Evolutionary conservation across 192 early-diverging fungal genomes (phyloP).

Genomic region (Backusella westeae): DNA sequence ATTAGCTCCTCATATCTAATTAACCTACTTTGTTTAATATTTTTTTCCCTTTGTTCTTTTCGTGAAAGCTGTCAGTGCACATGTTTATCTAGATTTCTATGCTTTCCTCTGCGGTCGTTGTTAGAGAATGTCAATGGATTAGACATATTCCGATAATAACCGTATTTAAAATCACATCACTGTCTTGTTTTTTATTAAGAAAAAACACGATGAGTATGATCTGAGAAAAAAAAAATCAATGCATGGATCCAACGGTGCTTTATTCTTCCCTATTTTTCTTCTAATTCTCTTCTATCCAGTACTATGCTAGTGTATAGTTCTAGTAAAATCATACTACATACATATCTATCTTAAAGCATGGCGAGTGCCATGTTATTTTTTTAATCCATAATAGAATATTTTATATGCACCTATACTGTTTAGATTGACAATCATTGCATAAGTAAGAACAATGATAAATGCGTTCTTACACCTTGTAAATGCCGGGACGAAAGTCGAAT

Average conservation of each 20-base stretch:
- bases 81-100: not conserved
- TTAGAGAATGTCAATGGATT: not conserved
- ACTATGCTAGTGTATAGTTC: not conserved
- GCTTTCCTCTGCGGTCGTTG: not conserved
- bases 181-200: not conserved
- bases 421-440: not conserved
- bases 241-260: not conserved
- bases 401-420: not conserved
- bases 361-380: not conserved
- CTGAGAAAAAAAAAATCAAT: not conserved
- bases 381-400: not conserved
- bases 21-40: not conserved
- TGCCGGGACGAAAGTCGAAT: not conserved
- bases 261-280: not conserved
- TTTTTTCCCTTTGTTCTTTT: not conserved
- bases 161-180: not conserved
- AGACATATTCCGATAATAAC: not conserved
- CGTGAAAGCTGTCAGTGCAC: not conserved
- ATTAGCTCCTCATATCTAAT: conserved; percentile 2
- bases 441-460: not conserved
- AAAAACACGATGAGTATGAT: not conserved
- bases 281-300: not conserved
- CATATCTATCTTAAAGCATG: not conserved
- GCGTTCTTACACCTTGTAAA: not conserved
- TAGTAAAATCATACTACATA: not conserved